Evolutionary conservation across 371 early-diverging fungal genomes (phyloP).

Genomic region (Rhizopus delemar): DNA sequence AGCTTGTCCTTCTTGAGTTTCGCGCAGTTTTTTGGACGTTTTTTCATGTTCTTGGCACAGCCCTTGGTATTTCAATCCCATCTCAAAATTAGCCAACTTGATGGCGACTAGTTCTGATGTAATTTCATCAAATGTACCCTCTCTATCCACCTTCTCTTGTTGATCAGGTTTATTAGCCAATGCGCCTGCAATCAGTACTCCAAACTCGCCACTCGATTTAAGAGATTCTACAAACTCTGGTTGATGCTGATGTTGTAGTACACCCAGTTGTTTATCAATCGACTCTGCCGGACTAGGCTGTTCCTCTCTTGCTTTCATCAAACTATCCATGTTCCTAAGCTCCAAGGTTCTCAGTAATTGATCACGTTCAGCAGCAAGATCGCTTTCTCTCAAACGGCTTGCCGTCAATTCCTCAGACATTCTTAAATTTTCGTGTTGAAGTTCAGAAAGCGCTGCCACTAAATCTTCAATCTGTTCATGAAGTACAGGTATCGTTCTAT

Average conservation of each 20-base stretch:
- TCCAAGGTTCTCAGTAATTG: conserved; percentile 22
- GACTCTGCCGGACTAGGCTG: conserved; percentile 26
- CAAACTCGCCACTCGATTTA: conserved; percentile 44
- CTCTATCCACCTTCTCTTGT: neutral
- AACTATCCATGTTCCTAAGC: conserved; percentile 19
- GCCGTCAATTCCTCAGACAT: conserved; percentile 50
- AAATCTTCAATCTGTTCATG: conserved; percentile 65
- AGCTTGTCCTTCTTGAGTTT: conserved; percentile 30
- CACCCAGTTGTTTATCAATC: conserved; percentile 4
- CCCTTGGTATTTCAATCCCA: conserved; percentile 43
- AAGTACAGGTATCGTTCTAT: conserved; percentile 30
- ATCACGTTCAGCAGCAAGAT: conserved; percentile 30
- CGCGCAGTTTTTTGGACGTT: conserved; percentile 22
- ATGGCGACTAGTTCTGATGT: conserved; percentile 34
- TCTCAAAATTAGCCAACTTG: conserved; percentile 45
- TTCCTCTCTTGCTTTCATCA: conserved; percentile 6
- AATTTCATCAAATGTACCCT: conserved; percentile 17
- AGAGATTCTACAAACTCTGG: conserved; percentile 36
- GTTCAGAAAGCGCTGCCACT: conserved; percentile 54
- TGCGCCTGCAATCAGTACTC: conserved; percentile 43
- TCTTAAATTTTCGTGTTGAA: conserved; percentile 56
- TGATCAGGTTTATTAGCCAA: conserved; percentile 12
- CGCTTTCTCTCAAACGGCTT: conserved; percentile 57
- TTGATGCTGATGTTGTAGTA: neutral
- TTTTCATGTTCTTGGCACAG: conserved; percentile 46